phyloP scores from a whole-genome alignment of 2,329 filamentous ascomycete genomes.

The Ilyonectria destructans region DNA sequence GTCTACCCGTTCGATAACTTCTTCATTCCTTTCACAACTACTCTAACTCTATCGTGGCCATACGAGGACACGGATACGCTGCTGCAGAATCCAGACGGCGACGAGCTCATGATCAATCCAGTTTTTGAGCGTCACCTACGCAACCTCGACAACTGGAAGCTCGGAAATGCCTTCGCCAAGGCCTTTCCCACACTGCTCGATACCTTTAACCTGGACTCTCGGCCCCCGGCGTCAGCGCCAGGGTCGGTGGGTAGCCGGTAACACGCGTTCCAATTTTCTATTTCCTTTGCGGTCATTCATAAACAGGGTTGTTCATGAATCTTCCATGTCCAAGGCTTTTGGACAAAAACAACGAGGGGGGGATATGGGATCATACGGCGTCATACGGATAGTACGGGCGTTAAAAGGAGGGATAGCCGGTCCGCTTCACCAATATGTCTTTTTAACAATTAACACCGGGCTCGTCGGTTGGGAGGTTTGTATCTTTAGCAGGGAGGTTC shows the following conservation, averaged over 20 bases:
- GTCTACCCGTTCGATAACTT: conserved; percentile 83
- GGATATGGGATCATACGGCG: conserved; percentile 7
- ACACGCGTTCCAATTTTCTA: not conserved
- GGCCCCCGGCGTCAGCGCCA: conserved; percentile 32
- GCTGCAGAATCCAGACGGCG: conserved; percentile 69
- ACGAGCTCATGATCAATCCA: conserved; percentile 86
- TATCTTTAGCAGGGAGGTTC: conserved; percentile 1
- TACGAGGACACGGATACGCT: conserved; percentile 83
- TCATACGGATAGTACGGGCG: conserved; percentile 22
- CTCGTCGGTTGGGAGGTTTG: not conserved
- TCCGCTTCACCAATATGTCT: conserved; percentile 2
- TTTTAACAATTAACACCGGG: not conserved
- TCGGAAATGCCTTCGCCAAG: conserved; percentile 79
- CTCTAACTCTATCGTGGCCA: conserved; percentile 86
- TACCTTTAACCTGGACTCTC: conserved; percentile 50
- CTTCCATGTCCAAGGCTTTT: not conserved
- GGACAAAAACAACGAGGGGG: not conserved
- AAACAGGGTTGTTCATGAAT: not conserved
- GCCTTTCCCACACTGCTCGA: conserved; percentile 70
- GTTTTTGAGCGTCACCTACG: conserved; percentile 88
- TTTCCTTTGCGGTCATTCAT: not conserved
- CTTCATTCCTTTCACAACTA: conserved; percentile 86
- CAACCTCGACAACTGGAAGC: conserved; percentile 84
- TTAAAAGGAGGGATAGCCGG: conserved; percentile 8
- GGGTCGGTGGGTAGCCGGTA: conserved; percentile 41